phyloP scores from a whole-genome alignment of 2,329 filamentous ascomycete species.

The Pseudogymnoascus sp. region DNA sequence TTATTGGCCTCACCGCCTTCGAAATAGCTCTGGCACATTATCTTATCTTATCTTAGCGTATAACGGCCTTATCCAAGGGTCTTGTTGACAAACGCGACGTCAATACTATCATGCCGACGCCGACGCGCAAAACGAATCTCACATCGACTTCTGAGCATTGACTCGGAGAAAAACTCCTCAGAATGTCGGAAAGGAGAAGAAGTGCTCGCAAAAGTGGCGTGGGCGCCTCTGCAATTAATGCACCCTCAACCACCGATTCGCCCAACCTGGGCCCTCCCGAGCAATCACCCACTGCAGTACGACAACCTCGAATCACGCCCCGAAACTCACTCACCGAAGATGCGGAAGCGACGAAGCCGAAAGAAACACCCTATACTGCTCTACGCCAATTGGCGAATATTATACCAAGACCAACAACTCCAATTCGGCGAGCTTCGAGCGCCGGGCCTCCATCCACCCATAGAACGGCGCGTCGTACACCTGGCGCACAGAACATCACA shows the following conservation, averaged over 20 bases:
- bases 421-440: slow-evolving; percentile 26
- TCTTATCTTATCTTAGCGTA: slow-evolving; percentile 10
- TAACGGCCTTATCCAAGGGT: slow-evolving; percentile 3
- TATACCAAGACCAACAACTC: slow-evolving; percentile 27
- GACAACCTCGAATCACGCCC: slow-evolving; percentile 21
- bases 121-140: slow-evolving; percentile 6
- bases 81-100: slow-evolving; percentile 10
- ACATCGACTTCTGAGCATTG: neutral
- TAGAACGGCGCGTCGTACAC: slow-evolving; percentile 23
- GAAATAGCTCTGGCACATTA: slow-evolving; percentile 2
- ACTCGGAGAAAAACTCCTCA: neutral
- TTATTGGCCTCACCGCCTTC: slow-evolving; percentile 7
- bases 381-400: slow-evolving; percentile 21
- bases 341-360: slow-evolving; percentile 12
- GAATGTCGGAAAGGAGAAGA: slow-evolving; percentile 1
- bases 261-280: neutral
- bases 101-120: neutral
- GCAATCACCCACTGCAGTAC: neutral
- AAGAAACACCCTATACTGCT: slow-evolving; percentile 24
- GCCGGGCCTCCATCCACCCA: slow-evolving; percentile 24
- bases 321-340: slow-evolving; percentile 21
- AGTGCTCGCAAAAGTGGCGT: neutral
- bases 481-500: slow-evolving; percentile 22
- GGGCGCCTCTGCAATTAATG: neutral
- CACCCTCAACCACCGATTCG: neutral